Base-by-base conservation (phyloP, 768 basidiomycete genomes). In the Russula compacta region DNA sequence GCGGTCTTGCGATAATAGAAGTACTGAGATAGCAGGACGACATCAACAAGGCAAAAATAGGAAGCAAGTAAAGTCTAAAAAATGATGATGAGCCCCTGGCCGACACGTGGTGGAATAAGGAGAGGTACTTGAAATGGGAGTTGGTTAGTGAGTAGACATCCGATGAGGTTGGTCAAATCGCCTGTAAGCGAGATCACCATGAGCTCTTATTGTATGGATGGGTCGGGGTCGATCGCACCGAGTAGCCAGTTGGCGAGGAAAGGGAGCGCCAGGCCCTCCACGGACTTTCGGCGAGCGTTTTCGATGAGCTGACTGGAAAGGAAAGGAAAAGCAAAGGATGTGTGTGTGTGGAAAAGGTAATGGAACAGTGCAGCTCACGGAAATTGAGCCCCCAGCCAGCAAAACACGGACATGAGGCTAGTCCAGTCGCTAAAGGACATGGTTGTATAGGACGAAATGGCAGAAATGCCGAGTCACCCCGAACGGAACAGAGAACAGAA, bases 201-300 rank as follows among this genome's bases (percentile, higher is more conserved):
- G 32, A 50, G 39, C 1, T 10, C 21, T 29, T 35, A 24, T 52
- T 43, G 14, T 10, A 21, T 11, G 35, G 29, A 24, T 21, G 17
- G 35, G 54, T 36, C 1, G 35, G 17, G 35, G 54, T 36, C 1
- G 35, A 46, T 49, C 81, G 68, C 69, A 93, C 93, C 94, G 24
- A 91, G 78, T 60, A 94, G 76, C 97, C 97, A 99, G 67, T 91
- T 97, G 64, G 85, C 79, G 56, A 99, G 80, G 73, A 99, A 99
- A 0, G 95, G 93, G 17, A 98, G 77, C 1, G 97, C 89, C 53
- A 99, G 84, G 35, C 95, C 88, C 67, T 93, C 92, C 70, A 88
- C 92, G 47, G 89, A 92, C 70, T 86, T 83, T 17, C 79, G 76
- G 59, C 77, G 78, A 58, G 80, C 75, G 72, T 95, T 97, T 75